These are phyloP conservation scores for Physaria fendleri DNA, from an alignment of 345 rosid species.

Conservation along the genomic window DNA sequence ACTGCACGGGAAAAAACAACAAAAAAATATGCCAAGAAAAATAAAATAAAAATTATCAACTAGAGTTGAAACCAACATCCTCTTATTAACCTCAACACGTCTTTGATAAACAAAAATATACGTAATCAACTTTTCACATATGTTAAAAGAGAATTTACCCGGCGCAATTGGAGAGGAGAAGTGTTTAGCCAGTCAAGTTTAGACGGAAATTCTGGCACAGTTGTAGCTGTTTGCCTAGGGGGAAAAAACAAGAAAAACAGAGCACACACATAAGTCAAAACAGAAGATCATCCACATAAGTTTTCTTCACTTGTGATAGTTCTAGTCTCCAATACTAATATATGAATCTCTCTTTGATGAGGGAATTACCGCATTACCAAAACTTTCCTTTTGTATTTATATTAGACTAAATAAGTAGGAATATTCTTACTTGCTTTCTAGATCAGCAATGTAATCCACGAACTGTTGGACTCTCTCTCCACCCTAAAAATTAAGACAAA, in stretches of 20 bases:
- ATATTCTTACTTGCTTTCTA: conserved; percentile 57
- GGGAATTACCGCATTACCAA: too few relatives aligned
- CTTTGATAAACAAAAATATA: background rate
- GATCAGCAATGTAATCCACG: conserved; percentile 62
- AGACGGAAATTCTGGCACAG: conserved; percentile 79
- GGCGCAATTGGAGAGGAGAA: conserved; percentile 71
- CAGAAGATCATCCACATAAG: background rate
- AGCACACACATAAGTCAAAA: conserved; percentile 1
- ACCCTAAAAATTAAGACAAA: conserved; percentile 32
- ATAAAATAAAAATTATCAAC: too few relatives aligned
- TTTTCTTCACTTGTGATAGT: background rate
- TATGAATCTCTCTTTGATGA: background rate
- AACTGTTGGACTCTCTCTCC: conserved; percentile 62
- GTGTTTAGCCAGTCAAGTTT: conserved; percentile 92
- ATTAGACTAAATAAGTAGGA: too few relatives aligned
- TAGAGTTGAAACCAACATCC: background rate
- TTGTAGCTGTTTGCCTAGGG: conserved; percentile 52
- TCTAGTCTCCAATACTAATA: background rate
- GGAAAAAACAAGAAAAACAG: conserved; percentile 5
- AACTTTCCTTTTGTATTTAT: too few relatives aligned
- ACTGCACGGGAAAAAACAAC: too few relatives aligned
- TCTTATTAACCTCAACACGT: background rate
- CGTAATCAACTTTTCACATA: background rate
- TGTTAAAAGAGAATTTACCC: conserved; percentile 42
- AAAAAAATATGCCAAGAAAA: too few relatives aligned